Conservation (phyloP, 169 alveolate species). For the Eimeria acervulina region DNA sequence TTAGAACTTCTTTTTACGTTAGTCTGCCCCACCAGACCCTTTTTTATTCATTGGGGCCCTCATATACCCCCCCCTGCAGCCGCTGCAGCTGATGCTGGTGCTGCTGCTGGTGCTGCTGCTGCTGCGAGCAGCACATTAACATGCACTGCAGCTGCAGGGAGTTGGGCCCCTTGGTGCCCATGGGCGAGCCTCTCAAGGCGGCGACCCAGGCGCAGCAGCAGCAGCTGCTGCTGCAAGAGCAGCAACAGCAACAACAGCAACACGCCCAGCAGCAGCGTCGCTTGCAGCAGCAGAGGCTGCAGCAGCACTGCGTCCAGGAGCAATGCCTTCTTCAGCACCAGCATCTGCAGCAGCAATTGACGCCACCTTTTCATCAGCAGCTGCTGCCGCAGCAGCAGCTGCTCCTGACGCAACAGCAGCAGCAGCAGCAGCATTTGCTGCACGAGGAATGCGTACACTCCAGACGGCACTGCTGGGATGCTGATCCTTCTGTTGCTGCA, state of each 20-base stretch:
- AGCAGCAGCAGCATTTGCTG: conserved; percentile 19
- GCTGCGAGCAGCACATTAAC: not conserved
- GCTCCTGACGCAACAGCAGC: conserved; percentile 3
- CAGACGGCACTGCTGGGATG: not conserved
- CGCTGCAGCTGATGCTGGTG: not conserved
- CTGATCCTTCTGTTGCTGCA: not conserved
- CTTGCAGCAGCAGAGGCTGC: conserved; percentile 54
- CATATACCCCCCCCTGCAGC: not conserved
- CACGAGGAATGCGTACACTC: not conserved
- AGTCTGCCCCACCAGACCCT: not conserved
- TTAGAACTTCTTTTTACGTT: not conserved
- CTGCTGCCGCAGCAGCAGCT: conserved; percentile 58
- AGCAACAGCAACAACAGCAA: conserved; percentile 12
- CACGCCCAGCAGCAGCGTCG: conserved; percentile 22
- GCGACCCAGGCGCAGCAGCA: conserved; percentile 11
- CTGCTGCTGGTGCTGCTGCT: conserved; percentile 34
- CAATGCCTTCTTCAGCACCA: conserved; percentile 1
- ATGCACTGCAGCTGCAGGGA: conserved; percentile 51
- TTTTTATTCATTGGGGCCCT: not conserved
- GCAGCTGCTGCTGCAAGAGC: conserved; percentile 40
- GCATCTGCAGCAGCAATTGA: conserved; percentile 36
- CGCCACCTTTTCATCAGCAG: not conserved
- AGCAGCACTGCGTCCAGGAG: not conserved
- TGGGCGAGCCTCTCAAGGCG: not conserved
- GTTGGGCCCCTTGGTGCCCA: conserved; percentile 13